A percentile compares a stretch with the other conserved stretches of the same genome.
These are phyloP conservation scores for Cladosporium halotolerans DNA, from an alignment of 2,329 filamentous ascomycete species.

Conservation along the genomic window DNA sequence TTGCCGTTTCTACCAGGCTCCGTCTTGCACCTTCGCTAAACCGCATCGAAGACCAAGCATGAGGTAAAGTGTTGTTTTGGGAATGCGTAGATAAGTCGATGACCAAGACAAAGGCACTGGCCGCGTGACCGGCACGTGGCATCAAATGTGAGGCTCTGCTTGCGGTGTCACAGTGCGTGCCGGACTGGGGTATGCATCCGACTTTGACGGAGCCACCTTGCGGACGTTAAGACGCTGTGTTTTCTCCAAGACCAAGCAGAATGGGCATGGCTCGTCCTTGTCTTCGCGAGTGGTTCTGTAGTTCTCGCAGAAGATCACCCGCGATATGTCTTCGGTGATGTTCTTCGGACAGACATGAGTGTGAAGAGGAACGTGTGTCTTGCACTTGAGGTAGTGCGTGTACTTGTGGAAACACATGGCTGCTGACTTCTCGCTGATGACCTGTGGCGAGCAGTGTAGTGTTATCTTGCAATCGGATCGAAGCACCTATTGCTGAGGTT, in stretches of 20 bases:
- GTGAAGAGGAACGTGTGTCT: slow-evolving; percentile 25
- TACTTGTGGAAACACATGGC: slow-evolving; percentile 30
- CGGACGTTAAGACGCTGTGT: not conserved
- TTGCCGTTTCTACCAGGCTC: no score
- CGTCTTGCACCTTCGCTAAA: no score
- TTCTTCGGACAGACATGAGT: slow-evolving; percentile 28
- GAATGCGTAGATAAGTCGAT: no score
- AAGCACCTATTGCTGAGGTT: not conserved
- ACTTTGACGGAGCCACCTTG: not conserved
- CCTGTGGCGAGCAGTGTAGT: not conserved
- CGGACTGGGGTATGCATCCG: slow-evolving; percentile 5
- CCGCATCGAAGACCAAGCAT: no score
- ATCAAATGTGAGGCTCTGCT: no score
- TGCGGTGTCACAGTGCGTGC: slow-evolving; percentile 1
- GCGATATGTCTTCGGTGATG: slow-evolving; percentile 21
- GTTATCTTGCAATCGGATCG: no score
- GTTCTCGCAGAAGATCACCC: slow-evolving; percentile 29
- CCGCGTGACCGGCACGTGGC: no score
- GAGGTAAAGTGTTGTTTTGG: no score
- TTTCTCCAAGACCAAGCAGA: not conserved
- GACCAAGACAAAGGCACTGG: no score
- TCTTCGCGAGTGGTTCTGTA: slow-evolving; percentile 21
- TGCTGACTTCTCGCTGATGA: not conserved
- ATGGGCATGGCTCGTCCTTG: not conserved
- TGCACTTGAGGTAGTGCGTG: slow-evolving; percentile 27